phyloP scores from a whole-genome alignment of 169 alveolate genomes.

The Cryptosporidium felis region DNA sequence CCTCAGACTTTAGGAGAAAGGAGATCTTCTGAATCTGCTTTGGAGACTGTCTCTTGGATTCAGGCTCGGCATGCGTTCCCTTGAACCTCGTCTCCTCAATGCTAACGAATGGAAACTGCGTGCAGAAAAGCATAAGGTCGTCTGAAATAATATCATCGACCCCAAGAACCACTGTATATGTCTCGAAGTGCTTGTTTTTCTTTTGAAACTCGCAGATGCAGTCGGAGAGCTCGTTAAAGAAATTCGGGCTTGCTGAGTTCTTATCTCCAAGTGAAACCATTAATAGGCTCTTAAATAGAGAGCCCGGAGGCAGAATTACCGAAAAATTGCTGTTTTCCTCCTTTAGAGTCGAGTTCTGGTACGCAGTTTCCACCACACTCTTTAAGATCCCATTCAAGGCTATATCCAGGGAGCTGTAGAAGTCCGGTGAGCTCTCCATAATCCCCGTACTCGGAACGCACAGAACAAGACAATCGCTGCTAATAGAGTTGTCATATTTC shows the following conservation, averaged over 20 bases:
- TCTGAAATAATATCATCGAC: neutral
- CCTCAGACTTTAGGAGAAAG: slow-evolving; percentile 3
- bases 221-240: neutral
- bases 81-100: slow-evolving; percentile 19
- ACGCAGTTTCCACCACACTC: neutral
- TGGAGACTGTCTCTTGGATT: neutral
- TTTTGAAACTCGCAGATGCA: neutral
- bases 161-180: slow-evolving; percentile 24
- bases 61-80: neutral
- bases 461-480: slow-evolving; percentile 9
- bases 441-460: slow-evolving; percentile 1
- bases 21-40: neutral
- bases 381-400: slow-evolving; percentile 18
- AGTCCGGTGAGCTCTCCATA: neutral
- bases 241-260: neutral
- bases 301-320: slow-evolving; percentile 20
- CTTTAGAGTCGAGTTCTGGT: neutral
- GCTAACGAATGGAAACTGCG: slow-evolving; percentile 32
- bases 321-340: slow-evolving; percentile 5
- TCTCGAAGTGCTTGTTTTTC: neutral
- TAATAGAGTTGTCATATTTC: neutral
- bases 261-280: slow-evolving; percentile 21
- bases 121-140: slow-evolving; percentile 38
- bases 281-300: neutral
- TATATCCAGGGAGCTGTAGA: slow-evolving; percentile 9